These are phyloP conservation scores for Westerdykella ornata DNA, from an alignment of 2,329 filamentous ascomycete genomes.

Conservation along the genomic window DNA sequence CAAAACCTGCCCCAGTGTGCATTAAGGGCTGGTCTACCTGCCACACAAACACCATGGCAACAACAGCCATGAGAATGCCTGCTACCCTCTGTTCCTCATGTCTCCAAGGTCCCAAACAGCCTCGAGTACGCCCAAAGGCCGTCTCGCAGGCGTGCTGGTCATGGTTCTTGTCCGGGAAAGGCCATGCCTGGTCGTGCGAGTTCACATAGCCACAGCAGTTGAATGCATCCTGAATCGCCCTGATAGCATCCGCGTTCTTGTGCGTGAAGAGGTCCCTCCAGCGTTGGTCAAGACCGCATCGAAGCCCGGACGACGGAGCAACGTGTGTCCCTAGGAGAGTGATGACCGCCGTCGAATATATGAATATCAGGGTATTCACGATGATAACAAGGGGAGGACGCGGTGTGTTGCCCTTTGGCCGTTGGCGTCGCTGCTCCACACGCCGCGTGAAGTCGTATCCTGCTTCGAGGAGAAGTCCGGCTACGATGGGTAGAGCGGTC, in stretches of 20 bases:
- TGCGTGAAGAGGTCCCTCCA: constrained; percentile 52
- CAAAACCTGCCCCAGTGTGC: neutral
- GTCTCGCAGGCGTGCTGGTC: constrained; percentile 40
- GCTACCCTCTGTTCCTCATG: constrained; percentile 48
- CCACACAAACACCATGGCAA: constrained; percentile 31
- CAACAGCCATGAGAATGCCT: constrained; percentile 50
- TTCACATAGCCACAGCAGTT: constrained; percentile 60
- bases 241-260: constrained; percentile 49
- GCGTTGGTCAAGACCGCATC: constrained; percentile 51
- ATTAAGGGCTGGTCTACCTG: constrained; percentile 20
- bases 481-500: constrained; percentile 39
- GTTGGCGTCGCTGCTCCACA: constrained; percentile 23
- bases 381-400: constrained; percentile 36
- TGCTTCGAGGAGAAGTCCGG: constrained; percentile 39
- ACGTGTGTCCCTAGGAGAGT: constrained; percentile 43
- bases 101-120: constrained; percentile 54
- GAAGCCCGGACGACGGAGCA: constrained; percentile 32
- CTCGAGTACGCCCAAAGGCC: constrained; percentile 41
- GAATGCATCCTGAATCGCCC: constrained; percentile 58
- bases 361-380: constrained; percentile 35
- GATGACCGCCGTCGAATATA: constrained; percentile 40
- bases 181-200: constrained; percentile 55
- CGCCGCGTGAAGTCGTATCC: constrained; percentile 32
- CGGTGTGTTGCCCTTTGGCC: constrained; percentile 28
- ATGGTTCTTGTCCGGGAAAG: constrained; percentile 45